phyloP scores from a whole-genome alignment of 2,329 filamentous ascomycete genomes.

The Ceratocystis variospora region DNA sequence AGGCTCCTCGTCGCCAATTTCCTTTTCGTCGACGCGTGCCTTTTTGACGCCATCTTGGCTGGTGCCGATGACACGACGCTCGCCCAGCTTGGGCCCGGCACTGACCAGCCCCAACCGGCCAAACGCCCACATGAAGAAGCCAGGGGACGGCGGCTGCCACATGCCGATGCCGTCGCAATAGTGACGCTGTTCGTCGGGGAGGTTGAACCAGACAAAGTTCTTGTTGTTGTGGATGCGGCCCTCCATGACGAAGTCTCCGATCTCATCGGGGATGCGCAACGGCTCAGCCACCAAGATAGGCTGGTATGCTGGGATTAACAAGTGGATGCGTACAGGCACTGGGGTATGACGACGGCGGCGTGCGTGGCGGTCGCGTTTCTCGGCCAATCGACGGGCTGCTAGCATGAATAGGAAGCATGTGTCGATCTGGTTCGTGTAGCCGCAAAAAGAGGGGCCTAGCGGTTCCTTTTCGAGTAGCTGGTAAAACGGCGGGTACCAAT shows the following conservation, averaged over 20 bases:
- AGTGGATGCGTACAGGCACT: constrained; percentile 26
- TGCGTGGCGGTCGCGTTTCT: constrained; percentile 22
- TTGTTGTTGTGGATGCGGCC: constrained; percentile 29
- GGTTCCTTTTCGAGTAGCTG: constrained; percentile 27
- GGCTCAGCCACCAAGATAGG: constrained; percentile 28
- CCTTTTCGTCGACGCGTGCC: constrained; percentile 17
- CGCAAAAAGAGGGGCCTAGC: constrained; percentile 28
- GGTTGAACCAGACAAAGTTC: constrained; percentile 29
- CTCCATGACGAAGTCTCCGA: constrained; percentile 29
- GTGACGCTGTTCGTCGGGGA: constrained; percentile 27
- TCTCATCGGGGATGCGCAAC: constrained; percentile 27
- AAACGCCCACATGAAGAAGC: constrained; percentile 24
- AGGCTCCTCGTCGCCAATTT: constrained; percentile 16
- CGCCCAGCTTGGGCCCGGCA: constrained; percentile 19
- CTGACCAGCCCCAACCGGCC: constrained; percentile 24
- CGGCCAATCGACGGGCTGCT: constrained; percentile 24
- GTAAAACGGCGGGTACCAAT: constrained; percentile 31
- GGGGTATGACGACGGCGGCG: constrained; percentile 21
- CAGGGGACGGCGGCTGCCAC: constrained; percentile 24
- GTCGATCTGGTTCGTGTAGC: constrained; percentile 31
- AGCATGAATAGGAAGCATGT: constrained; percentile 31
- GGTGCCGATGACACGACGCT: constrained; percentile 24
- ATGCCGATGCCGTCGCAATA: constrained; percentile 26
- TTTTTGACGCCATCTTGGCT: constrained; percentile 20
- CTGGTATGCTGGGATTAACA: constrained; percentile 30